These are phyloP conservation scores for Carnegiea gigantea DNA, from an alignment of 179 eudicot genomes.

Conservation along the genomic window DNA sequence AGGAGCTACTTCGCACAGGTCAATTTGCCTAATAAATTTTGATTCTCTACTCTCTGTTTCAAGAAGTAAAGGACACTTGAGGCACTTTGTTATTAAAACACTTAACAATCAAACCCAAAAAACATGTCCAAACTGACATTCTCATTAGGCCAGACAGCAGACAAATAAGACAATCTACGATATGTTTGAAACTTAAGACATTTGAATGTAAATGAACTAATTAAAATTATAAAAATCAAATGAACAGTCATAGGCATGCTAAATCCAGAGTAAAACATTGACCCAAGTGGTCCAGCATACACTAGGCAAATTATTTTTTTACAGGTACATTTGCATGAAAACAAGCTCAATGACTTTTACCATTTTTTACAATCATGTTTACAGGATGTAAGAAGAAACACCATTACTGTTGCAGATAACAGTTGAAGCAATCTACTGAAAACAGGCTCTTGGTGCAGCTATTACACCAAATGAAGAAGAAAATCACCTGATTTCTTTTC, in stretches of 20 bases:
- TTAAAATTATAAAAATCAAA: no score
- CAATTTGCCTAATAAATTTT: no score
- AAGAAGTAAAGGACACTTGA: neutral
- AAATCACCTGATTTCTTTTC: constrained; percentile 6
- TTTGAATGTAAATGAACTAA: no score
- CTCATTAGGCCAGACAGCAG: no score
- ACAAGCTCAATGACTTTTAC: neutral
- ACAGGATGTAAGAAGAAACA: neutral
- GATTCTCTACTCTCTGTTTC: neutral
- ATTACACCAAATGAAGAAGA: neutral
- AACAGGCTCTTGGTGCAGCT: neutral
- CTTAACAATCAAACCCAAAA: no score
- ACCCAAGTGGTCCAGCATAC: no score
- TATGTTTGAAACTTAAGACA: no score
- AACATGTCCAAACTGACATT: no score
- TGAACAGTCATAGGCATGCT: neutral
- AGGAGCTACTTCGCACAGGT: no score
- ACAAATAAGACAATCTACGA: no score
- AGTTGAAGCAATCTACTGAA: neutral
- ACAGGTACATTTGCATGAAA: neutral
- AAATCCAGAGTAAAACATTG: neutral
- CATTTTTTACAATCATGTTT: neutral
- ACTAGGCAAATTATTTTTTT: neutral
- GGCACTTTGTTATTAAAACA: neutral
- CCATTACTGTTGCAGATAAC: neutral